Evolutionary conservation across 2,329 filamentous ascomycete species (phyloP).

Genomic region (Colletotrichum sp.): DNA sequence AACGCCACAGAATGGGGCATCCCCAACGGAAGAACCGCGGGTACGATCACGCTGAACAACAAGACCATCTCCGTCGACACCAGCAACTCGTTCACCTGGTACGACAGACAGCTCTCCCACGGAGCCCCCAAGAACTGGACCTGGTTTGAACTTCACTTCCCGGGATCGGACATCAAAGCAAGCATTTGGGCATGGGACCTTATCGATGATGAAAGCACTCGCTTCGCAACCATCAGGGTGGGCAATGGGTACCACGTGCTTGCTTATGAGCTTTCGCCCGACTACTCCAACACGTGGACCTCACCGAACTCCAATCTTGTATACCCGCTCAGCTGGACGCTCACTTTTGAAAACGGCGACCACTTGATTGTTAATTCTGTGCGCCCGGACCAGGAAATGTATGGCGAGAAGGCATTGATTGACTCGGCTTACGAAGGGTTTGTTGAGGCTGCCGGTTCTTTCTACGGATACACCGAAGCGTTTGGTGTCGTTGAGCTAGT

Average conservation of each 20-base stretch:
- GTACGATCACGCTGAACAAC: background rate
- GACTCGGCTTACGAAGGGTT: background rate
- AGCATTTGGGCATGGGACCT: background rate
- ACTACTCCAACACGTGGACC: background rate
- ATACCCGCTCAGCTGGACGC: background rate
- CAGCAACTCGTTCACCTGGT: background rate
- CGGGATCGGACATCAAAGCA: background rate
- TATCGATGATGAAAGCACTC: background rate
- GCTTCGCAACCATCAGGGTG: background rate
- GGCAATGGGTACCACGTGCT: background rate
- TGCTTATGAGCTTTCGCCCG: background rate
- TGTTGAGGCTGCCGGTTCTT: background rate
- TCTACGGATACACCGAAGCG: background rate
- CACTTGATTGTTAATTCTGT: background rate
- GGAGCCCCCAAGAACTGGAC: background rate
- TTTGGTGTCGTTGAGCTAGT: background rate
- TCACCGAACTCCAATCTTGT: background rate
- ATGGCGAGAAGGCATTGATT: background rate
- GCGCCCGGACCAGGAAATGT: background rate
- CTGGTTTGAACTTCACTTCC: background rate
- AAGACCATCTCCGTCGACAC: background rate
- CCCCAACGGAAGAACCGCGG: background rate
- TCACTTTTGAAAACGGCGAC: background rate
- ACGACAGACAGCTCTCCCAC: background rate
- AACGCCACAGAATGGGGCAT: background rate